Base-by-base conservation (phyloP, 2,329 filamentous ascomycete species). In the Ambrosiella cleistominuta region DNA sequence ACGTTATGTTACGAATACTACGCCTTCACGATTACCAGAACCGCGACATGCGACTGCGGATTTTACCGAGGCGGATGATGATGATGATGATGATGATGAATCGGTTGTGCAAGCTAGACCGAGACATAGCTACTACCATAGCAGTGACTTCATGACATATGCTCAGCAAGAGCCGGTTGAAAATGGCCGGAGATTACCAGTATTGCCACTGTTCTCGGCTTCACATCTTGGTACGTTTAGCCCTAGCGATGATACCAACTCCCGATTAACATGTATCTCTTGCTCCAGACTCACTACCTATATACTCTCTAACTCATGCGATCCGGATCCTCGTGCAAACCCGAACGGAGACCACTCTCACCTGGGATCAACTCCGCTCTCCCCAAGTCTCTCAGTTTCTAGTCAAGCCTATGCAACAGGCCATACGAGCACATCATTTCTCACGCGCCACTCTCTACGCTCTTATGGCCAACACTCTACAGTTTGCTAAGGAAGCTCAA, bases 301-400 rank as follows among this genome's bases (percentile, higher is more conserved):
- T 95, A 60, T 96, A 96, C 74, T 86, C 83, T 69, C 82, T 94
- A 63, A 95, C 90, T 36, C 91, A 96, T 70, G 82, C 87, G 38
- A 90, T 96, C 62, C 86, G 91, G 63, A 82, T 89, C 57, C 78
- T 96, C 59, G 83, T 97, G 61, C 80, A 87, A 63, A 78, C 87
- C 60, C 82, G 86, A 66, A 95, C 88, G 69, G 91, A 97, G 72
- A 96, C 90, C 1, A 91, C 88, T 0, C 73, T 97, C 55, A 85
- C 88, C 13, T 97, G 90, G 90, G 91, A 97, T 63, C 91, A 97
- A 69, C 75, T 97, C 62, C 82, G 90, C 62, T 95, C 89, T n/a
- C 91, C 91, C 2, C 91, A 97, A 68, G 85, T 97, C 59, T 95
- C 89, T 13, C 90, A 95, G 67, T 97, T 97, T 68, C 78, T 97